phyloP scores from a whole-genome alignment of 75 land plant genomes.

The Picea glauca region DNA sequence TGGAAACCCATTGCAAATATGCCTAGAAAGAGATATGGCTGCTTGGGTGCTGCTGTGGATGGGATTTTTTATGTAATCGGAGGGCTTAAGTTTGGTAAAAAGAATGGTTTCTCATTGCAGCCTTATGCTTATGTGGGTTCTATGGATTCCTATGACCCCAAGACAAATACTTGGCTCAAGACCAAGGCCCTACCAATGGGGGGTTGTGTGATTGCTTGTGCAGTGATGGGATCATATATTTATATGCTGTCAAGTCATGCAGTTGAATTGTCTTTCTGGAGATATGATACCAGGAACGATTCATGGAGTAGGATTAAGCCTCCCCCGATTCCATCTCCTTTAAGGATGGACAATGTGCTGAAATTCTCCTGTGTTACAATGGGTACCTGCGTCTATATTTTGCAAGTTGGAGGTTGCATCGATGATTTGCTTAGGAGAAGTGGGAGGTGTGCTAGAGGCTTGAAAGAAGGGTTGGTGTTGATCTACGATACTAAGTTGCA shows the following conservation, averaged over 20 bases:
- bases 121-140: slow-evolving; percentile 66
- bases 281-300: slow-evolving; percentile 57
- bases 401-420: slow-evolving; percentile 65
- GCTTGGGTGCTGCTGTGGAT: slow-evolving; percentile 75
- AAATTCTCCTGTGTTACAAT: slow-evolving; percentile 64
- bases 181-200: slow-evolving; percentile 71
- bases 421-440: slow-evolving; percentile 58
- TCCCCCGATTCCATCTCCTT: slow-evolving; percentile 72
- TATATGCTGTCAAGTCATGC: slow-evolving; percentile 90
- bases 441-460: slow-evolving; percentile 46
- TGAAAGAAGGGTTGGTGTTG: slow-evolving; percentile 63
- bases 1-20: slow-evolving; percentile 66
- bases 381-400: slow-evolving; percentile 57
- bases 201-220: slow-evolving; percentile 89
- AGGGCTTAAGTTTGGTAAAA: slow-evolving; percentile 57
- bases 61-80: slow-evolving; percentile 86
- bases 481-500: slow-evolving; percentile 54
- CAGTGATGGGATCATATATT: slow-evolving; percentile 53
- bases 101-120: slow-evolving; percentile 18
- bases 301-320: slow-evolving; percentile 51
- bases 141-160: slow-evolving; percentile 74
- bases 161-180: slow-evolving; percentile 56
- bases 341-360: slow-evolving; percentile 57
- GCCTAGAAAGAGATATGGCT: slow-evolving; percentile 79
- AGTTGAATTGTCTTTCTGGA: slow-evolving; percentile 87